Base-by-base conservation (phyloP, 148 eudicot species). In the Oxyria digyna region DNA sequence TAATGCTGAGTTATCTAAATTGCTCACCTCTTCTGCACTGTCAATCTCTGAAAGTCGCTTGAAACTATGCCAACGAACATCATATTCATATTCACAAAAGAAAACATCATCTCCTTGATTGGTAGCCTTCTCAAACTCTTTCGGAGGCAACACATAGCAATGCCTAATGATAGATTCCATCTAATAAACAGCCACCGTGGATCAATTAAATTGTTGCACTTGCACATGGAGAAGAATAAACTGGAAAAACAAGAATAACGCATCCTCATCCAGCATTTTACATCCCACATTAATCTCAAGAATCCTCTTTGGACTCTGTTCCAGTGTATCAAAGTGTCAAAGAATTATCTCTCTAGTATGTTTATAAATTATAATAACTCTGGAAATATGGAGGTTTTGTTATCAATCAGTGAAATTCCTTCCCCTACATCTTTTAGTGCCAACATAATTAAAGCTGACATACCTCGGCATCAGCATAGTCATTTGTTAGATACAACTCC, bases 31-130 rank as follows among this genome's bases (percentile, higher is more conserved):
- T 65, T 84, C 96, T 33, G 21, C 70, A 35, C 78, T 74, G 62
- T 85, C 86, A 37, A 86, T 82, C 67, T 95, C 96, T 1, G 93
- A 91, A 68, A 91, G 85, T 40, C 96, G 85, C 82, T 95, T 95
- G 87, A 95, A 95, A 75, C 88, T 88, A 71, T 85, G 93, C 88
- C 93, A 87, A n/a, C 72, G 85, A 42, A 81, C 78, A 71, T 95
- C 99, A 72, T 95, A 95, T 54, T 91, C 97, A 68, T 95, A 95
- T 68, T 95, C 99, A 71, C 97, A 95, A 26, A 95, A 78, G 64
- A 95, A 95, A 67, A 91, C 87, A 75, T 95, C 99, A 82, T 95
- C 99, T 65, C 99, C 97, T 77, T 85, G 96, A 72, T 87, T 84
- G 55, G 67, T 73, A 43, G 93, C 91, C 72, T 80, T 85, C 35